A percentile compares a stretch with the other conserved stretches of the same genome.
Conservation (phyloP, 345 rosid species). For the Abelmoschus esculentus region DNA sequence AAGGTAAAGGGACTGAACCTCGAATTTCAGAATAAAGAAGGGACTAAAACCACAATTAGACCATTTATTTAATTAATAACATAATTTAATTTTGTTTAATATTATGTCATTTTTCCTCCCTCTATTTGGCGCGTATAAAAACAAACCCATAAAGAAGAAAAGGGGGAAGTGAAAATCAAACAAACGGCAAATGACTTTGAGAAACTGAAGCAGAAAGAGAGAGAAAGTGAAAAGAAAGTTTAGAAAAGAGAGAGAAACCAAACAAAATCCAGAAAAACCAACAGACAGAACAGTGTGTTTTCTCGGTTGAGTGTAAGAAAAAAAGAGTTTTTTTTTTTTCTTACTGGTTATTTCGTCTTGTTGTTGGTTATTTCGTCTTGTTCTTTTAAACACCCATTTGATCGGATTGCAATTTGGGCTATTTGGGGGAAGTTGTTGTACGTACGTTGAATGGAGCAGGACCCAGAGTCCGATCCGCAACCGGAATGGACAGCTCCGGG, state of each 20-base stretch:
- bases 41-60: too few species aligned
- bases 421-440: slow-evolving; percentile 10
- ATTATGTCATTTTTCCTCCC: background rate
- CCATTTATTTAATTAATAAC: too few species aligned
- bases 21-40: too few species aligned
- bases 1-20: too few species aligned
- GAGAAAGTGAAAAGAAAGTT: slow-evolving; percentile 10
- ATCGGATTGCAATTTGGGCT: slow-evolving; percentile 27
- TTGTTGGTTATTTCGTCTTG: too few species aligned
- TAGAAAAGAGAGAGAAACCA: background rate
- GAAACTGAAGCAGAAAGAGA: background rate
- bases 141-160: background rate
- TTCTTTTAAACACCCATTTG: slow-evolving; percentile 25
- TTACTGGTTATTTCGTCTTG: background rate
- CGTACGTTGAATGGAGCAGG: slow-evolving; percentile 52
- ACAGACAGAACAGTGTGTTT: slow-evolving; percentile 4
- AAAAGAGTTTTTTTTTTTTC: background rate
- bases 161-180: background rate
- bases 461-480: slow-evolving; percentile 56
- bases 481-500: slow-evolving; percentile 58
- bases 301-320: slow-evolving; percentile 12
- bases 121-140: background rate
- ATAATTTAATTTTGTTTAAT: too few species aligned
- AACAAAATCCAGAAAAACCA: background rate
- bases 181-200: background rate